Percentiles rank a stretch among this genome's conserved stretches.
These are phyloP conservation scores for Acacia melanoxylon DNA, from an alignment of 306 rosid genomes.

Conservation along the genomic window DNA sequence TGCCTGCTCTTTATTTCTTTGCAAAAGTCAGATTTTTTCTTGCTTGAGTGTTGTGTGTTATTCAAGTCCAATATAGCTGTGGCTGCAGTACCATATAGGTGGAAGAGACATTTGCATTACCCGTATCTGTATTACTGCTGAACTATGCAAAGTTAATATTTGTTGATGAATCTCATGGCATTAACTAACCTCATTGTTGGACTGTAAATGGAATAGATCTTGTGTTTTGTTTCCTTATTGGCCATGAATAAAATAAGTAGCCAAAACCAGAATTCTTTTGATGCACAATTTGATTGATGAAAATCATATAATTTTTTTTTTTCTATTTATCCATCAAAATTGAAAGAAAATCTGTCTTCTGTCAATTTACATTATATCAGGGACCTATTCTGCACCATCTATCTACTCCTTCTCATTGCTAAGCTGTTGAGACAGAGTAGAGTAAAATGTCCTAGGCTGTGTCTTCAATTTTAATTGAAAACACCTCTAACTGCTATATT, in stretches of 20 bases:
- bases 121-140: neutral
- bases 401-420: constrained; percentile 17
- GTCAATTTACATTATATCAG: constrained; percentile 32
- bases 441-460: constrained; percentile 17
- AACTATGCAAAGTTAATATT: neutral
- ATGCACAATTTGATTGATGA: neutral
- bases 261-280: neutral
- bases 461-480: constrained; percentile 2
- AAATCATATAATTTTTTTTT: neutral
- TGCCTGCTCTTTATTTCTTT: neutral
- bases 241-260: neutral
- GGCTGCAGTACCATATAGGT: neutral
- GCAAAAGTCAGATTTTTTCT: neutral
- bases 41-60: neutral
- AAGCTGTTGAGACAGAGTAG: constrained; percentile 19
- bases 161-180: neutral
- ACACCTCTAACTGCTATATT: constrained; percentile 25
- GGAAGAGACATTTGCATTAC: neutral
- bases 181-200: neutral
- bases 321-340: constrained; percentile 27
- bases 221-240: neutral
- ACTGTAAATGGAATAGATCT: neutral
- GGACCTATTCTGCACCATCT: constrained; percentile 17
- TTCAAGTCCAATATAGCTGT: neutral
- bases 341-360: constrained; percentile 26